Percentiles rank a stretch among this genome's conserved stretches.
Conservation (phyloP, 2,329 filamentous ascomycete species). For the Diaporthe ampelina region DNA sequence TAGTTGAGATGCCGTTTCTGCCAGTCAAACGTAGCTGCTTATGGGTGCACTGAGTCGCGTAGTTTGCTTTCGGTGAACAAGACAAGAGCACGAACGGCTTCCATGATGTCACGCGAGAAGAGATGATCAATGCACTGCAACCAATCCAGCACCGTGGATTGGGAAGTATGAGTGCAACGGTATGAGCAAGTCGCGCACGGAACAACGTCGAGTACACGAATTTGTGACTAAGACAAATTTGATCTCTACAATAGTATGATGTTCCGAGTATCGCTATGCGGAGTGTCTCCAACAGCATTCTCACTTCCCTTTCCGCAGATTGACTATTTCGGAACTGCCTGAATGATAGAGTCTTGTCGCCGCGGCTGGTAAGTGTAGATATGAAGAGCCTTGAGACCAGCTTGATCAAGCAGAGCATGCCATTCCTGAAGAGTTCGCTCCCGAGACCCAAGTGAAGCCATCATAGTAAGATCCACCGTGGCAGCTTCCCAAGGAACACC, state of each 20-base stretch:
- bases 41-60: too few relatives aligned
- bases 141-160: too few relatives aligned
- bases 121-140: not conserved
- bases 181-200: too few relatives aligned
- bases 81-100: not conserved
- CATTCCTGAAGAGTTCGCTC: conserved; percentile 55
- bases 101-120: not conserved
- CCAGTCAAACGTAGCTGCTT: too few relatives aligned
- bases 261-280: too few relatives aligned
- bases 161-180: too few relatives aligned
- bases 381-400: conserved; percentile 41
- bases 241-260: too few relatives aligned
- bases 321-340: conserved; percentile 39
- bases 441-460: conserved; percentile 49
- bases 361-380: conserved; percentile 41
- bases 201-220: too few relatives aligned
- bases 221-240: too few relatives aligned
- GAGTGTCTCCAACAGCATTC: too few relatives aligned
- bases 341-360: conserved; percentile 44
- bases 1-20: too few relatives aligned
- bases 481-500: conserved; percentile 50
- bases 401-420: conserved; percentile 46
- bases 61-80: not conserved
- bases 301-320: too few relatives aligned
- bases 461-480: conserved; percentile 55